Conservation (phyloP, 2,329 filamentous ascomycete species). For the Xylariaceae sp. region DNA sequence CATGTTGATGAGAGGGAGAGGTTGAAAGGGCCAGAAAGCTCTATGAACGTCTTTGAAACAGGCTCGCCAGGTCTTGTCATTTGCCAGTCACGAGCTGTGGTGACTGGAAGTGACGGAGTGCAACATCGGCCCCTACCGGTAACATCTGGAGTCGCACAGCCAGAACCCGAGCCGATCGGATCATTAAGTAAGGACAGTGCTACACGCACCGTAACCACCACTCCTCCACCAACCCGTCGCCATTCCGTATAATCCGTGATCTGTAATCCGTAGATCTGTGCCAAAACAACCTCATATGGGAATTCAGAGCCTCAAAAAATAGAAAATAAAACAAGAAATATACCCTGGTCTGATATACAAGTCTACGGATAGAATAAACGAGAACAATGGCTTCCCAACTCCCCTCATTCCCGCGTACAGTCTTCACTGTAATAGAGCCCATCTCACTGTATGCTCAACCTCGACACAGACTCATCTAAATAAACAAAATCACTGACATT, state of each 20-base stretch:
- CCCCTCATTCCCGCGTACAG: conserved; percentile 56
- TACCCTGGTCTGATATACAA: too few species aligned
- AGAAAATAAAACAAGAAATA: too few species aligned
- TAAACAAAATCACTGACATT: conserved; percentile 1
- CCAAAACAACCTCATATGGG: background rate
- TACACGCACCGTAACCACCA: background rate
- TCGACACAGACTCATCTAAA: background rate
- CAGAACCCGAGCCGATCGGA: conserved; percentile 5
- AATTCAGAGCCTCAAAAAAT: too few species aligned
- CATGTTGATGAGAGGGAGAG: conserved; percentile 3
- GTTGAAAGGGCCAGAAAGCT: background rate
- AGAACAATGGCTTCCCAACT: conserved; percentile 54
- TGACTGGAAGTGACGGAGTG: conserved; percentile 8
- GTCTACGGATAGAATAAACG: too few species aligned
- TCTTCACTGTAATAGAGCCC: conserved; percentile 65
- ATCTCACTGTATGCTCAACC: conserved; percentile 53
- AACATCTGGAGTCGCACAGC: background rate
- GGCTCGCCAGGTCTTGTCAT: background rate
- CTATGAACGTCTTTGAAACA: background rate
- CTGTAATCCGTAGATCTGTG: background rate
- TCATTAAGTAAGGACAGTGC: background rate
- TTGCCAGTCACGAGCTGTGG: background rate
- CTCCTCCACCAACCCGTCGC: background rate
- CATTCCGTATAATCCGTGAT: background rate
- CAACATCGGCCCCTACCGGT: conserved; percentile 15